Conservation (phyloP, 148 eudicot genomes). For the Simmondsia chinensis region DNA sequence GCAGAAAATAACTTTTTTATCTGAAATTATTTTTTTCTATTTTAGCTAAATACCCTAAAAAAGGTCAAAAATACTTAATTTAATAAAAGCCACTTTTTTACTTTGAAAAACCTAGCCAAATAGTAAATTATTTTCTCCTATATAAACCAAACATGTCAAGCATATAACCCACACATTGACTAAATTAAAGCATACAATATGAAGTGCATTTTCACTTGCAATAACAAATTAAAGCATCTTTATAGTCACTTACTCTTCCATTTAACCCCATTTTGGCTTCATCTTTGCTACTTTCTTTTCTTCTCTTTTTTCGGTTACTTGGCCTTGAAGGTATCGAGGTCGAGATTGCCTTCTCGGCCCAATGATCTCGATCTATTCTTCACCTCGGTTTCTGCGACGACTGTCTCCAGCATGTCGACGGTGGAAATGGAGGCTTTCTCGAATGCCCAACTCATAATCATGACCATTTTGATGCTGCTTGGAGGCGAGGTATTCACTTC, state of each 20-base stretch:
- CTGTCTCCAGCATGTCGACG: conserved; percentile 52
- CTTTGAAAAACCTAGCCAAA: too few relatives aligned
- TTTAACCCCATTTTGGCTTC: conserved; percentile 22
- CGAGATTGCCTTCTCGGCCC: conserved; percentile 10
- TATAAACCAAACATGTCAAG: too few relatives aligned
- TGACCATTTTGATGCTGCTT: conserved; percentile 35
- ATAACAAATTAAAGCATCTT: conserved; percentile 1
- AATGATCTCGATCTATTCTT: conserved; percentile 22
- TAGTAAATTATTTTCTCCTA: too few relatives aligned
- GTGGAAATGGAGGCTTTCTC: conserved; percentile 72
- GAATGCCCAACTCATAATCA: conserved; percentile 32
- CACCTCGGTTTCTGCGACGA: conserved; percentile 42
- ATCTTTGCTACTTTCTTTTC: conserved; percentile 19
- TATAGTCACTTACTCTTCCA: conserved; percentile 4
- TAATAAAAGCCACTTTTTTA: too few relatives aligned
- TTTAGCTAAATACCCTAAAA: too few relatives aligned
- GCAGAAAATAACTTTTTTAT: too few relatives aligned
- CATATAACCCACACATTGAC: too few relatives aligned
- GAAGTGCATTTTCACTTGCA: background rate
- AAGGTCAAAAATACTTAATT: too few relatives aligned
- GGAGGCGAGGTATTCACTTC: conserved; percentile 49
- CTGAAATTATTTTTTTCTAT: too few relatives aligned
- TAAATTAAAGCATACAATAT: background rate
- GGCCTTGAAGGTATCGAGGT: conserved; percentile 14
- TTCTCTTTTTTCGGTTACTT: conserved; percentile 25